phyloP scores from a whole-genome alignment of 192 early-diverging fungal genomes.

The Mortierella antarctica region DNA sequence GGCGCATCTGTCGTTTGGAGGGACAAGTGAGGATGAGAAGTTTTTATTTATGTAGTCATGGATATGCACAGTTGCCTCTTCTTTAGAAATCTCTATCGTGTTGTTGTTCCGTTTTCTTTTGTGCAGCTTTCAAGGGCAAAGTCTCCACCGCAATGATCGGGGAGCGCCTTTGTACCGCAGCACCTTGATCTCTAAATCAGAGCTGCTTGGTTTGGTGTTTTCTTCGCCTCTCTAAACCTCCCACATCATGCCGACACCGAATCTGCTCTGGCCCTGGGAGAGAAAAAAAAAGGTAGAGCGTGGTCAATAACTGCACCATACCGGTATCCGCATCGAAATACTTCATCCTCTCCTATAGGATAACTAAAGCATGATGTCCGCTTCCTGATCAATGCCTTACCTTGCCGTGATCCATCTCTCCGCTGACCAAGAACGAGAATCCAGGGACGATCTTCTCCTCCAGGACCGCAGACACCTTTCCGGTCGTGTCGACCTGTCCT shows the following conservation, averaged over 20 bases:
- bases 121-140: too few relatives aligned
- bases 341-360: neutral
- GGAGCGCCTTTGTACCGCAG: too few relatives aligned
- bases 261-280: constrained; percentile 73
- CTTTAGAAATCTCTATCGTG: too few relatives aligned
- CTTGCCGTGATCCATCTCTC: constrained; percentile 97
- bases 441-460: constrained; percentile 97
- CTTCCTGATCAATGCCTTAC: constrained; percentile 27
- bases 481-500: constrained; percentile 89
- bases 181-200: too few relatives aligned
- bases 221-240: constrained; percentile 71
- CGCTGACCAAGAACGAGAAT: constrained; percentile 88
- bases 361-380: neutral
- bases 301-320: neutral
- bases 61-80: too few relatives aligned
- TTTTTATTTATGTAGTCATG: too few relatives aligned
- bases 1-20: too few relatives aligned
- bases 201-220: neutral
- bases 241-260: constrained; percentile 89
- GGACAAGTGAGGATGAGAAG: too few relatives aligned
- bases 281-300: neutral
- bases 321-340: neutral
- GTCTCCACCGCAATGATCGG: too few relatives aligned
- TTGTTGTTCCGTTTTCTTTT: too few relatives aligned
- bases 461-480: constrained; percentile 86